A percentile compares a stretch with the other conserved stretches of the same genome.
Conservation (phyloP, 2,329 filamentous ascomycete species). For the Colletotrichum camelliae region DNA sequence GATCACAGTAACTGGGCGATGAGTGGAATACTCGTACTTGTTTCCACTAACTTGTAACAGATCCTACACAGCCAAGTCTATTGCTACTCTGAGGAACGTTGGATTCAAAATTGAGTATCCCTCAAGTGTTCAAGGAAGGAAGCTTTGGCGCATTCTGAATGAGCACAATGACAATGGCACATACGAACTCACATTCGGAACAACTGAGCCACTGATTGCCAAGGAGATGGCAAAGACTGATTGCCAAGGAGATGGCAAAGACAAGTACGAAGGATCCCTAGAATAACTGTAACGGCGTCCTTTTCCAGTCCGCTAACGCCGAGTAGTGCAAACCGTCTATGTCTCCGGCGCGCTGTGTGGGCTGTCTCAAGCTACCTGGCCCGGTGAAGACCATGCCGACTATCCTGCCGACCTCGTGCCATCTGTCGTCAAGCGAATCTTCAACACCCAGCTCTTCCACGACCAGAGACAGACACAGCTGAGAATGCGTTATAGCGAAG, state of each 20-base stretch:
- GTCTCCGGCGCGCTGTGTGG: conserved; percentile 45
- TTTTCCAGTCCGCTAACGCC: neutral
- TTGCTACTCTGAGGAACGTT: conserved; percentile 36
- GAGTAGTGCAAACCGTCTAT: conserved; percentile 39
- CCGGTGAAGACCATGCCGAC: conserved; percentile 46
- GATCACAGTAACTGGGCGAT: neutral
- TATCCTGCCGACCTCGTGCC: conserved; percentile 47
- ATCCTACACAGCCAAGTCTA: conserved; percentile 34
- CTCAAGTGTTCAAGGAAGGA: conserved; percentile 36
- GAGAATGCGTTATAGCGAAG: conserved; percentile 33
- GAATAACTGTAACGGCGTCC: accelerated
- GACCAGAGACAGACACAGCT: conserved; percentile 44
- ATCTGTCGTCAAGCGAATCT: conserved; percentile 43
- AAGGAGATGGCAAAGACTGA: conserved; percentile 37
- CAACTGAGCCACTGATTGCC: conserved; percentile 38
- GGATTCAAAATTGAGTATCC: conserved; percentile 29
- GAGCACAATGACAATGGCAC: conserved; percentile 38
- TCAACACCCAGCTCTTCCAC: conserved; percentile 44
- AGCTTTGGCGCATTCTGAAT: conserved; percentile 41
- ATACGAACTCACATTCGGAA: conserved; percentile 41
- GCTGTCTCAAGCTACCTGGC: conserved; percentile 38
- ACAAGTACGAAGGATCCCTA: neutral
- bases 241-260: conserved; percentile 38
- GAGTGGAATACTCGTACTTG: neutral
- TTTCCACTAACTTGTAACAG: neutral